phyloP scores from a whole-genome alignment of 257 asterid genomes.

The Penstemon barbatus region DNA sequence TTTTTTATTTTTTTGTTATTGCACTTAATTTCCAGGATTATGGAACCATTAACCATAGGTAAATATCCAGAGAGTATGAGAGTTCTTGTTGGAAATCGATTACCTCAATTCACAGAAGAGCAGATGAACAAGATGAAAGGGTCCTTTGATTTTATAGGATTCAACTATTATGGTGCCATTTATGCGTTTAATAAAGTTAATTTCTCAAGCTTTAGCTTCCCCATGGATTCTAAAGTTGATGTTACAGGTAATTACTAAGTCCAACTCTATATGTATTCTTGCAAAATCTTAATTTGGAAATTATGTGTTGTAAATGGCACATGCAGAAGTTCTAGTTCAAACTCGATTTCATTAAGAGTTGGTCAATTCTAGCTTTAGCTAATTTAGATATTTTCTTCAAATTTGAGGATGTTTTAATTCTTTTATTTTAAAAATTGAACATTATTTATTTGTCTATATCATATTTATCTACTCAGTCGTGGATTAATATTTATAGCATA shows the following conservation, averaged over 20 bases:
- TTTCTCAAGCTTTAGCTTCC: conserved; percentile 34
- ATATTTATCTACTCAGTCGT: no score
- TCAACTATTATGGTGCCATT: conserved; percentile 45
- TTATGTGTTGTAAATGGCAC: no score
- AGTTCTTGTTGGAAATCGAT: conserved; percentile 28
- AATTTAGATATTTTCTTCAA: no score
- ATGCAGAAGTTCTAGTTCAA: no score
- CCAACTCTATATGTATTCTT: no score
- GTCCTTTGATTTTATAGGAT: conserved; percentile 46
- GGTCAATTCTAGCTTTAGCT: no score
- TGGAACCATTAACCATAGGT: conserved; percentile 42
- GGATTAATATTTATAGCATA: not conserved
- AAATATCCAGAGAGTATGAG: conserved; percentile 40
- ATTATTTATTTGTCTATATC: no score
- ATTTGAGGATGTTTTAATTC: no score
- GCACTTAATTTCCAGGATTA: conserved; percentile 26
- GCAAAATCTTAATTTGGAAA: no score
- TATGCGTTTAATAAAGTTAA: conserved; percentile 39
- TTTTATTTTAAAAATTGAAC: no score
- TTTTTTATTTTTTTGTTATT: not conserved
- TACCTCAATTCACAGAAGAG: conserved; percentile 34
- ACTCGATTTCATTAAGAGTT: no score
- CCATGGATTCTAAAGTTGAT: conserved; percentile 34
- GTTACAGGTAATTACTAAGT: conserved; percentile 30
- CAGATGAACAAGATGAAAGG: conserved; percentile 36